These are phyloP conservation scores for Chaetomium olivaceum DNA, from an alignment of 2,329 filamentous ascomycete species.

Conservation along the genomic window DNA sequence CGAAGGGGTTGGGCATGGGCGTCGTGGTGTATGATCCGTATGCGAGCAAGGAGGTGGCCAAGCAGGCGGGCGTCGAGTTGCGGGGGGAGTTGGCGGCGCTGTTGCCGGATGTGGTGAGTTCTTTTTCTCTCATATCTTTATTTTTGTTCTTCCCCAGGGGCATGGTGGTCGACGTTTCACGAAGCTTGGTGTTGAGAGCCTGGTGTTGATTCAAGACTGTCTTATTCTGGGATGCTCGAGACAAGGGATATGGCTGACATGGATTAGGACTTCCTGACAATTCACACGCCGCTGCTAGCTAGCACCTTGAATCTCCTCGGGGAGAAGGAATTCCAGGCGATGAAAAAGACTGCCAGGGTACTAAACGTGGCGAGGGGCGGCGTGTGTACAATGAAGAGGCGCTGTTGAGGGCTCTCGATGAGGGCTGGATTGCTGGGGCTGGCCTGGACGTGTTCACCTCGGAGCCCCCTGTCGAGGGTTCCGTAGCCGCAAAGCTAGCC, in stretches of 20 bases:
- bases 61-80: slow-evolving; percentile 65
- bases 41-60: slow-evolving; percentile 70
- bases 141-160: background rate
- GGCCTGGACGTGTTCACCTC: slow-evolving; percentile 78
- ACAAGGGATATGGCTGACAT: background rate
- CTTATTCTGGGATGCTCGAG: background rate
- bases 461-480: slow-evolving; percentile 61
- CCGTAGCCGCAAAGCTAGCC: slow-evolving; percentile 63
- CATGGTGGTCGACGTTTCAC: background rate
- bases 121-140: background rate
- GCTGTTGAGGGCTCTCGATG: slow-evolving; percentile 67
- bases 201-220: background rate
- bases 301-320: slow-evolving; percentile 75
- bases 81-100: slow-evolving; percentile 60
- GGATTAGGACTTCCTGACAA: slow-evolving; percentile 67
- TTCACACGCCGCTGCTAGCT: slow-evolving; percentile 78
- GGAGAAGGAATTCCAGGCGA: slow-evolving; percentile 63
- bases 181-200: background rate
- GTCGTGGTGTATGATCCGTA: slow-evolving; percentile 76
- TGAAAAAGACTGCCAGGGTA: slow-evolving; percentile 73
- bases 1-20: slow-evolving; percentile 74
- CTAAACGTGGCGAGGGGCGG: slow-evolving; percentile 80
- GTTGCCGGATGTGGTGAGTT: slow-evolving; percentile 55
- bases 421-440: slow-evolving; percentile 71
- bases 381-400: slow-evolving; percentile 79